These are phyloP conservation scores for Russula abietina DNA, from an alignment of 768 basidiomycete species.

Conservation along the genomic window DNA sequence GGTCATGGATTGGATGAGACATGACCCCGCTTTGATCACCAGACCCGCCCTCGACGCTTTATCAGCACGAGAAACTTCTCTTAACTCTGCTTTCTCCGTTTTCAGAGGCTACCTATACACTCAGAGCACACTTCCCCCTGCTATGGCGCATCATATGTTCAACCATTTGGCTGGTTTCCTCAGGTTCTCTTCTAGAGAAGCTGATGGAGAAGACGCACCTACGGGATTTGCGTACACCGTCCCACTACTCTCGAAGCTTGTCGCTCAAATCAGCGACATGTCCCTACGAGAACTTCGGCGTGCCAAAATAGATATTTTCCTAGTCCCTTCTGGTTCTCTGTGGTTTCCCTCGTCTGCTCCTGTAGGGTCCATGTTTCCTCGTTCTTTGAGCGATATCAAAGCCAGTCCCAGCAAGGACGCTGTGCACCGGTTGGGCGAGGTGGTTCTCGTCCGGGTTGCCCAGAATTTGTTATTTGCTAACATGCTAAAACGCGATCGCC, in stretches of 20 bases:
- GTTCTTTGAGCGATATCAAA: slow-evolving; percentile 36
- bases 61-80: slow-evolving; percentile 43
- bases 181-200: slow-evolving; percentile 45
- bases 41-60: slow-evolving; percentile 59
- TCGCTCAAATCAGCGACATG: slow-evolving; percentile 62
- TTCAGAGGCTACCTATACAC: slow-evolving; percentile 55
- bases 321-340: slow-evolving; percentile 63
- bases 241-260: slow-evolving; percentile 54
- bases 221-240: slow-evolving; percentile 48
- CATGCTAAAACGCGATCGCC: slow-evolving; percentile 58
- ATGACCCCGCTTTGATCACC: slow-evolving; percentile 63
- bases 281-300: slow-evolving; percentile 66
- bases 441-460: slow-evolving; percentile 59
- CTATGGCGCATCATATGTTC: slow-evolving; percentile 59
- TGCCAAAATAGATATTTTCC: slow-evolving; percentile 61
- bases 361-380: slow-evolving; percentile 56
- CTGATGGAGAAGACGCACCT: slow-evolving; percentile 40
- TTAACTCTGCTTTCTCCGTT: slow-evolving; percentile 43
- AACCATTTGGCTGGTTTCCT: slow-evolving; percentile 67
- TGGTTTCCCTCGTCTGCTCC: slow-evolving; percentile 62
- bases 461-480: slow-evolving; percentile 64
- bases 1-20: slow-evolving; percentile 62
- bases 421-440: slow-evolving; percentile 42
- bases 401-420: slow-evolving; percentile 28
- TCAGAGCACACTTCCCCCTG: slow-evolving; percentile 51